Evolutionary conservation across 2,329 filamentous ascomycete species (phyloP), one percentile per base, ranked within the genome.

Genomic region (Cladobotryum mycophilum): DNA sequence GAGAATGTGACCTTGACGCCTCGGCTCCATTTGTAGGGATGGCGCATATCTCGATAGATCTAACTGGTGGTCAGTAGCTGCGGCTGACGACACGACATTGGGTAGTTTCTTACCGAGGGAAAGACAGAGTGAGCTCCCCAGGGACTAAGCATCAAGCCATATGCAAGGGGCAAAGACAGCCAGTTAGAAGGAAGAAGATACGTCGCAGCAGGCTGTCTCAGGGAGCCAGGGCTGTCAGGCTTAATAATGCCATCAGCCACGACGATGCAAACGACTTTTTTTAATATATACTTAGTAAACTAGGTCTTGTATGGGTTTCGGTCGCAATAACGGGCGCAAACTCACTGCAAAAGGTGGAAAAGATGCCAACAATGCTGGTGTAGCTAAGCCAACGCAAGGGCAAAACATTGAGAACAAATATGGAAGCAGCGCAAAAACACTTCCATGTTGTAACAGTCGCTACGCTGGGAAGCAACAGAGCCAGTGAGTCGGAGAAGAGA

Each of bases 341-440:
- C 87, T 75, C 73, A 92, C 88, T 96, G 61, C 84, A 84, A 57
- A 95, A 85, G 58, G 89, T 95, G 51, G 82, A 91, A 58, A 96
- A 74, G 47, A 99, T 95, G n/a, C 92, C 92, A 55, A 97, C 73
- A 51, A 97, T 84, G 64, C 89, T 95, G 22, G 89, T 96, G 62
- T 96, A 89, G 59, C 89, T 95, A 54, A 99, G 72, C 49, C 91
- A 74, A 34, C 89, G 82, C 53, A 97, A 71, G 1, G 93, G 92
- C 34, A 95, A 71, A 65, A 95, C 95, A 62, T 87, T 89, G 47
- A 97, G 75, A 12, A 90, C 88, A 52, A 95, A 74, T 57, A 97
- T 74, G 49, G 95, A 73, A 15, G 89, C 53, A 14, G 88, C 85
- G 66, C 90, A 95, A 30, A 95, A 68, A 33, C 92, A 74, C 70